Evolutionary conservation across 176 grass and related monocot genomes (phyloP).

Genomic region (Oryza rufipogon): DNA sequence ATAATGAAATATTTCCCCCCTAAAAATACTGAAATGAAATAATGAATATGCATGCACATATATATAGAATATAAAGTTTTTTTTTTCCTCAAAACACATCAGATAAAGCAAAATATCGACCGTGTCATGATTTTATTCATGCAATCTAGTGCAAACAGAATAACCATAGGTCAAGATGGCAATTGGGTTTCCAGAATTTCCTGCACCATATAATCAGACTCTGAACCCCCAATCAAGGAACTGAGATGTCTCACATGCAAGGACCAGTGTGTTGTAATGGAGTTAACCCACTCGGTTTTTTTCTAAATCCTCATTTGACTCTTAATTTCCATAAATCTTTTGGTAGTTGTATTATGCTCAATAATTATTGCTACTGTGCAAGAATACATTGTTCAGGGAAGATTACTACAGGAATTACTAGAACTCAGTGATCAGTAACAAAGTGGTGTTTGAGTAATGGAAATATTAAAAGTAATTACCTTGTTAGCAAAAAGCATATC

Average conservation of each 20-base stretch:
- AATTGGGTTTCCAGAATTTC: background rate
- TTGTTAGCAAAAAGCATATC: conserved; percentile 99
- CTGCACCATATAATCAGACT: background rate
- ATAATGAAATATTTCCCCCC: background rate
- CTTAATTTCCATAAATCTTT: background rate
- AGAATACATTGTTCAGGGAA: conserved; percentile 10
- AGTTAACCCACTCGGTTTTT: conserved; percentile 3
- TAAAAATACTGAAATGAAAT: conserved; percentile 4
- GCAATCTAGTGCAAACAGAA: background rate
- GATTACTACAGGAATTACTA: background rate
- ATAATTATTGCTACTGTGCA: background rate
- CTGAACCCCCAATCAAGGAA: conserved; percentile 12
- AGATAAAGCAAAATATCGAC: background rate
- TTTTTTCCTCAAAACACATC: background rate
- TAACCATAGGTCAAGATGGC: background rate
- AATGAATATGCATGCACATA: background rate
- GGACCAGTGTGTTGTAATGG: background rate
- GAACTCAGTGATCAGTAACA: background rate
- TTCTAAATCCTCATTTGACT: background rate
- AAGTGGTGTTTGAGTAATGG: background rate
- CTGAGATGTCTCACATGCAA: background rate
- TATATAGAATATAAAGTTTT: background rate
- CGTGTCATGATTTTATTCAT: background rate
- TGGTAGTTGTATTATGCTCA: background rate
- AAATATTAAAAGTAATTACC: conserved; percentile 47